Evolutionary conservation across 257 asterid genomes (phyloP), one percentile per base, ranked within the genome.

Genomic region (Solanum ahanhuiri): DNA sequence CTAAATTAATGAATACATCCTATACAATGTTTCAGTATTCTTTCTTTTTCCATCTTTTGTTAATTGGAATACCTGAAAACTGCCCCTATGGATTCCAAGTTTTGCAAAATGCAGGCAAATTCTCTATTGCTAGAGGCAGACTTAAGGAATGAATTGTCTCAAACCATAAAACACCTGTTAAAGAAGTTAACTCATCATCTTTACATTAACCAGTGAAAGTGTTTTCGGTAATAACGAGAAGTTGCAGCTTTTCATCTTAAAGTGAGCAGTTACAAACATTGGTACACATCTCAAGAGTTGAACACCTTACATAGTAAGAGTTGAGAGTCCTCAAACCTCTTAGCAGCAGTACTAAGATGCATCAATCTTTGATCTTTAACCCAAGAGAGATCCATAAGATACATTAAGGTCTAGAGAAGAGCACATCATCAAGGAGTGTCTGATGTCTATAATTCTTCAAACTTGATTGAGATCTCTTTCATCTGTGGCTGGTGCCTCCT

Each of bases 401-500:
- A 48, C 84, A 81, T 15, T 45, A 48, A 9, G 20, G 41, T 28
- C 37, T 17, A 43, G 30, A 48, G 84, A 48, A 45, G 41, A 9
- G 63, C 43, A 28, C 20, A 15, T 84, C 39, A 20, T 23, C 10
- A 3, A 33, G 69, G 81, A 66, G 86, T 90, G 77, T 83, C 91
- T 93, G 45, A 41, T 91, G 77, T 83, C 91, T 93, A 95, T 33
- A 88, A 85, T 86, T 91, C 94, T 72, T 89, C 87, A 88, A 96
- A 94, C 85, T 92, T 89, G 90, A 96, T 92, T 90, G 88, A 84
- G 86, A 95, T 88, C 87, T 91, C 90, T 85, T 93, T 94, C 96
- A 93, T 96, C 86, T 87, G 86, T 1, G 99, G 98, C 83, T 92
- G 98, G 89, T 94, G 99, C 87, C 91, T 93, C 91, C 98, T 91